These are phyloP conservation scores for Discostella stelligera DNA, from an alignment of 352 stramenopile species.

Conservation along the genomic window DNA sequence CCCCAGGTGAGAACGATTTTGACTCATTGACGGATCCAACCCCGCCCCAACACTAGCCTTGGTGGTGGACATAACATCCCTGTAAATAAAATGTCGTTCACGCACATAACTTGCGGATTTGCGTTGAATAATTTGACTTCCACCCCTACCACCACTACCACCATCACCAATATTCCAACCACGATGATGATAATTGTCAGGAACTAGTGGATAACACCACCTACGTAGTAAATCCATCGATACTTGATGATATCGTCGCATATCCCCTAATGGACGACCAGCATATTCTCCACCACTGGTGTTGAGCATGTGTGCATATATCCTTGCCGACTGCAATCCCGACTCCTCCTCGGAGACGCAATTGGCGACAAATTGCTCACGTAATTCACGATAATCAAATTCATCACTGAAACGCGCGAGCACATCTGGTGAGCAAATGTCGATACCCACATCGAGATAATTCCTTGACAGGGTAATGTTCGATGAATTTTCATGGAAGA, in stretches of 20 bases:
- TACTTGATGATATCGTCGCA: constrained; percentile 90
- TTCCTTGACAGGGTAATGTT: constrained; percentile 90
- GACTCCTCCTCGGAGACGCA: constrained; percentile 97
- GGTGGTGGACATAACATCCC: constrained; percentile 40
- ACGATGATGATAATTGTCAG: constrained; percentile 78
- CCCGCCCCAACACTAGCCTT: neutral
- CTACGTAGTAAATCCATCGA: constrained; percentile 91
- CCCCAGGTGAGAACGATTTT: constrained; percentile 50
- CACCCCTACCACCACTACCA: constrained; percentile 7
- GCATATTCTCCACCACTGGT: constrained; percentile 83
- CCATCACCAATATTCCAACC: neutral
- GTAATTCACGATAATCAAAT: constrained; percentile 97
- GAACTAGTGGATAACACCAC: constrained; percentile 95
- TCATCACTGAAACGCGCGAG: constrained; percentile 96
- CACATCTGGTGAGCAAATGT: constrained; percentile 97
- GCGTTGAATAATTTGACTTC: constrained; percentile 7
- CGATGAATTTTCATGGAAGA: constrained; percentile 75
- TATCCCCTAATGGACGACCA: constrained; percentile 89
- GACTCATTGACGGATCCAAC: neutral
- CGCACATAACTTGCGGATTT: constrained; percentile 37
- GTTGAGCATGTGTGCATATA: constrained; percentile 90
- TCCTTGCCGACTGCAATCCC: constrained; percentile 92
- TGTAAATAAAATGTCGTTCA: constrained; percentile 64
- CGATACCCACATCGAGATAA: constrained; percentile 95
- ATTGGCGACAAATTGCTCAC: constrained; percentile 93